Percentiles rank a stretch among this genome's conserved stretches.
phyloP scores from a whole-genome alignment of 2,329 filamentous ascomycete species.

The Aspergillus calidoustus region DNA sequence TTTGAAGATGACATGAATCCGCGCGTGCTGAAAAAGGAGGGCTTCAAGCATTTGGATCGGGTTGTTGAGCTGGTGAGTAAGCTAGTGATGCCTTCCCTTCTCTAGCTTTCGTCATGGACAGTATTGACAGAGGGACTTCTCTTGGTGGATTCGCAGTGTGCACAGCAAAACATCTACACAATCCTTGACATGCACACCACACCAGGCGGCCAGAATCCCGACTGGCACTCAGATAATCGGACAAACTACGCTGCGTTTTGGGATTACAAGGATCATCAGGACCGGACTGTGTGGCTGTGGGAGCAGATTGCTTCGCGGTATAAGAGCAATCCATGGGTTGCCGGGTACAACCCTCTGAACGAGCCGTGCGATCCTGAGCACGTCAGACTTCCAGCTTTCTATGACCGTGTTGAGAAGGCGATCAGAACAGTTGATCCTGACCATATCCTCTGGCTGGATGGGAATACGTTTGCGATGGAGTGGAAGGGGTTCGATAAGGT shows the following conservation, averaged over 20 bases:
- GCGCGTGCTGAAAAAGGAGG: conserved; percentile 43
- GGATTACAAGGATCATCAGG: conserved; percentile 57
- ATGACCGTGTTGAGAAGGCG: conserved; percentile 60
- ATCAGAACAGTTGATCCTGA: conserved; percentile 58
- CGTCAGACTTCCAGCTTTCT: conserved; percentile 55
- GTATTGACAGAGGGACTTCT: background rate
- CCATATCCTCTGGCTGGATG: conserved; percentile 53
- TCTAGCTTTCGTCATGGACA: conserved; percentile 19
- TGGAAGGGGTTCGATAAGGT: conserved; percentile 50
- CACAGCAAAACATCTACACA: conserved; percentile 1
- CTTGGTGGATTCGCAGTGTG: background rate
- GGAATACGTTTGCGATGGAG: conserved; percentile 52
- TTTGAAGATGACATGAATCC: conserved; percentile 9
- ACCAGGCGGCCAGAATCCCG: conserved; percentile 56
- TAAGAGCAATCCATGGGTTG: conserved; percentile 52
- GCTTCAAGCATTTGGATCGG: conserved; percentile 55
- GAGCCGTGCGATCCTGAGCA: conserved; percentile 57
- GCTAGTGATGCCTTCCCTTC: background rate
- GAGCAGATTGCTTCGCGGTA: conserved; percentile 53
- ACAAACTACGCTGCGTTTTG: conserved; percentile 55
- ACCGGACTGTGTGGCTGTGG: conserved; percentile 56
- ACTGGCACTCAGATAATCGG: conserved; percentile 57
- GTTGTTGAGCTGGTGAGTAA: conserved; percentile 45
- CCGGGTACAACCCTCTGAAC: conserved; percentile 59
- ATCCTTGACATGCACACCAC: conserved; percentile 5